These are phyloP conservation scores for Gossypium gossypioides DNA, from an alignment of 441 rosid species.

Conservation along the genomic window DNA sequence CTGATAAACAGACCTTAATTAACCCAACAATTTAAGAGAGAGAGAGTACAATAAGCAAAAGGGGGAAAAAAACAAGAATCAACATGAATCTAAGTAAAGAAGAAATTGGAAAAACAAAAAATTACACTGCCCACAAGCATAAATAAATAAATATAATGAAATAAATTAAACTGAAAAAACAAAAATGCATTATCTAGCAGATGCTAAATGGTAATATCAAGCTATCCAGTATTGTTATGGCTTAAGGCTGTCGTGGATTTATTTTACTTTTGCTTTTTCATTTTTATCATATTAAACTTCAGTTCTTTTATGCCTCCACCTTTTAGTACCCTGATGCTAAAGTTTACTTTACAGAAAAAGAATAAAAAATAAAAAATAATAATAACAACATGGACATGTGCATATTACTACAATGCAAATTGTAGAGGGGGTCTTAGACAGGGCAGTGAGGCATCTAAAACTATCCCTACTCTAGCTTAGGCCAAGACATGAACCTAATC, in stretches of 20 bases:
- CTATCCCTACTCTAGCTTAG: background rate
- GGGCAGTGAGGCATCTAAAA: background rate
- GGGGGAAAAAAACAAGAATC: background rate
- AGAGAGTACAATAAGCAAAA: background rate
- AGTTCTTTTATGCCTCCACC: background rate
- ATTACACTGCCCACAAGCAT: background rate
- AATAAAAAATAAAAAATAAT: background rate
- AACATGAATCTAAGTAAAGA: background rate
- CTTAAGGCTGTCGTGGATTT: background rate
- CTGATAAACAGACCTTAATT: slow-evolving; percentile 29
- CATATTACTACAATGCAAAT: background rate
- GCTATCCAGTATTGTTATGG: background rate
- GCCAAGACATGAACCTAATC: background rate
- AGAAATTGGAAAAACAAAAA: background rate
- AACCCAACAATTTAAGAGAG: background rate
- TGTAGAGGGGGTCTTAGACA: background rate
- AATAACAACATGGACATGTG: background rate
- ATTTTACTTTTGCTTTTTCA: background rate
- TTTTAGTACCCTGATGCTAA: background rate
- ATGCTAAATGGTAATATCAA: background rate
- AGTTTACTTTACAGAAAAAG: background rate
- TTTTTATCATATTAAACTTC: background rate
- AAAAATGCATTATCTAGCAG: background rate
- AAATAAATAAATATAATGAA: background rate
- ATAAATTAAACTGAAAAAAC: background rate